Conservation (phyloP, 2,329 filamentous ascomycete genomes). For the Dactylonectria macrodidyma region DNA sequence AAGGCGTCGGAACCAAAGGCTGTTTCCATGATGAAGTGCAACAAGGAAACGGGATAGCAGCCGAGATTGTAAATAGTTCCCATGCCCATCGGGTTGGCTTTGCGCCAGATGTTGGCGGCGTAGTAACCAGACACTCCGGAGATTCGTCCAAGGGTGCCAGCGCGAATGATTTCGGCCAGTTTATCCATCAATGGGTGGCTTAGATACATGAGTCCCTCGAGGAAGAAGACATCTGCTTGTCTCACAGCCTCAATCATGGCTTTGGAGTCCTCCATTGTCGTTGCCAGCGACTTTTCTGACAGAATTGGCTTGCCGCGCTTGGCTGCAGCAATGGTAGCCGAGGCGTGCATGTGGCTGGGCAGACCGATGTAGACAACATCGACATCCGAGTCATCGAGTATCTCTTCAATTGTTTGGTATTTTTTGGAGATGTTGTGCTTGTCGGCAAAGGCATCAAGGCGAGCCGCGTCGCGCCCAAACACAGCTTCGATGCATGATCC, state of each 20-base stretch:
- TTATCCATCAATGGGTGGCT: conserved; percentile 45
- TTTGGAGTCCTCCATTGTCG: conserved; percentile 44
- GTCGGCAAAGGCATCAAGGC: conserved; percentile 44
- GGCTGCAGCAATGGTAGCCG: conserved; percentile 43
- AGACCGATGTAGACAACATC: conserved; percentile 48
- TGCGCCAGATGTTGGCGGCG: conserved; percentile 47
- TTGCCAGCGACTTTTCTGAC: conserved; percentile 48
- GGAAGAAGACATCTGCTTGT: conserved; percentile 44
- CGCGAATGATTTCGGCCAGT: conserved; percentile 40
- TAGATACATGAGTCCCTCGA: conserved; percentile 49
- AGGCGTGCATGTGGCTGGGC: conserved; percentile 47
- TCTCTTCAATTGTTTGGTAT: conserved; percentile 39
- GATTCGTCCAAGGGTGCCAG: conserved; percentile 40
- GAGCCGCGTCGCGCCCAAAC: conserved; percentile 45
- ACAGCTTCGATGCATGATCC: conserved; percentile 44
- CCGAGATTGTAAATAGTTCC: conserved; percentile 51
- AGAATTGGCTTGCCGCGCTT: conserved; percentile 45
- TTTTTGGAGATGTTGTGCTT: conserved; percentile 42
- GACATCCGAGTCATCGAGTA: conserved; percentile 43
- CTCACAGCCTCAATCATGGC: conserved; percentile 43
- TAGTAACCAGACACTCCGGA: conserved; percentile 45
- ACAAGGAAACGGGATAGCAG: conserved; percentile 48
- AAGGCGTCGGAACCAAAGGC: conserved; percentile 41
- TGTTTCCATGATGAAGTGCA: conserved; percentile 45
- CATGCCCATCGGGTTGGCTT: conserved; percentile 47